Base-by-base conservation (phyloP, 768 basidiomycete genomes). In the Leccinum obscurum region DNA sequence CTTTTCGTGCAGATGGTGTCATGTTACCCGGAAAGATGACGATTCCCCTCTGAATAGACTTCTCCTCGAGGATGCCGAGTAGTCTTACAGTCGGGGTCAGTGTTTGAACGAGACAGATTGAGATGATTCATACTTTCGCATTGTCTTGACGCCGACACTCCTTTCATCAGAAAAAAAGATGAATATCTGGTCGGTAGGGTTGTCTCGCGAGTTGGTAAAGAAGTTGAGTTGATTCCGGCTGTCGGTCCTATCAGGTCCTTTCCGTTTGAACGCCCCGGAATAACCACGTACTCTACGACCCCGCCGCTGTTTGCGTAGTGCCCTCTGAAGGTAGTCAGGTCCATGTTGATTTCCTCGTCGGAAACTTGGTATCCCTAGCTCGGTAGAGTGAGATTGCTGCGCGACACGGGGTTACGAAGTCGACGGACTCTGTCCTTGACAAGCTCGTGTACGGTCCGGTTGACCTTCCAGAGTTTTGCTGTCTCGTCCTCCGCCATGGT, bases 1-100 rank as follows among this genome's bases (percentile, higher is more conserved):
- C 96, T 80, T 98, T 98, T 72, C 92, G 86, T 13, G 97, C 97
- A 8, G 95, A 93, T 9, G 96, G 92, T 10, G 97, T 98, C 92
- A 99, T 95, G 68, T 88, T 94, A 52, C 91, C 92, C 7, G 94
- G 89, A 77, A 95, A 98, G 62, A 99, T 92, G 65, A 99, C 92
- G 70, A 99, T 88, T 6, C 96, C 97, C 65, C 89, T 84, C 68
- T 88, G 85, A 54, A 97, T 97, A 60, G 83, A 82, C 76, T 95
- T 93, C 73, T 94, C 92, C 73, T 98, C 95, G 56, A 99, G 81
- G 65, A 96, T 93, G 61, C 82, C 81, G 56, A 98, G 84, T 65
- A 99, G 79, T 72, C 96, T 98, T 60, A 35, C 4, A 26, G 4
- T 17, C 14, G 15, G 6, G n/a, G 55, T 72, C 39, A 70, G 65